phyloP scores from a whole-genome alignment of 345 rosid genomes.

The Theobroma cacao region DNA sequence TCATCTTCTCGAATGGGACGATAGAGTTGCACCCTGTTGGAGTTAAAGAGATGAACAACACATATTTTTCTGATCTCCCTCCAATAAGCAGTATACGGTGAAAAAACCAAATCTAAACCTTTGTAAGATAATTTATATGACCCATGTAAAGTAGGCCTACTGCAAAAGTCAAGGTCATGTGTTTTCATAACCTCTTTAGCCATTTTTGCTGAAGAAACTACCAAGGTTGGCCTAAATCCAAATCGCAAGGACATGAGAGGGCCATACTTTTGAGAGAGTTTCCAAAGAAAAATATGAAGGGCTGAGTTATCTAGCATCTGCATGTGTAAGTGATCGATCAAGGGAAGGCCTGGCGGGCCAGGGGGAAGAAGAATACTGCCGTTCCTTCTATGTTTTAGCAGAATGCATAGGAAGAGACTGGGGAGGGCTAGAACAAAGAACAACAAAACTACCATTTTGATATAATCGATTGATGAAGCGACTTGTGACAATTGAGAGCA shows the following conservation, averaged over 20 bases:
- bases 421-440: no score
- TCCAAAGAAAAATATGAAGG: slow-evolving; percentile 35
- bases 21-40: slow-evolving; percentile 27
- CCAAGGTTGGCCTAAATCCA: neutral
- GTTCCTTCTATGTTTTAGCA: neutral
- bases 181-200: slow-evolving; percentile 38
- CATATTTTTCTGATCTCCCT: slow-evolving; percentile 39
- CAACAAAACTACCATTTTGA: no score
- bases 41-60: slow-evolving; percentile 34
- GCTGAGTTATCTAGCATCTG: slow-evolving; percentile 17
- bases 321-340: slow-evolving; percentile 50
- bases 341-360: slow-evolving; percentile 40
- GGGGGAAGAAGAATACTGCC: slow-evolving; percentile 33
- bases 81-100: slow-evolving; percentile 43
- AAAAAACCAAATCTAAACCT: slow-evolving; percentile 39
- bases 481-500: no score
- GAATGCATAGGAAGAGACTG: neutral
- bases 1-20: slow-evolving; percentile 40
- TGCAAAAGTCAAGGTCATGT: slow-evolving; percentile 43
- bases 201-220: slow-evolving; percentile 36
- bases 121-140: slow-evolving; percentile 37
- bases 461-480: no score
- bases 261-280: neutral
- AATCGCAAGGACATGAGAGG: neutral
- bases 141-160: slow-evolving; percentile 38